Base-by-base conservation (phyloP, 2,329 filamentous ascomycete species). In the Colletotrichum brevisporum region DNA sequence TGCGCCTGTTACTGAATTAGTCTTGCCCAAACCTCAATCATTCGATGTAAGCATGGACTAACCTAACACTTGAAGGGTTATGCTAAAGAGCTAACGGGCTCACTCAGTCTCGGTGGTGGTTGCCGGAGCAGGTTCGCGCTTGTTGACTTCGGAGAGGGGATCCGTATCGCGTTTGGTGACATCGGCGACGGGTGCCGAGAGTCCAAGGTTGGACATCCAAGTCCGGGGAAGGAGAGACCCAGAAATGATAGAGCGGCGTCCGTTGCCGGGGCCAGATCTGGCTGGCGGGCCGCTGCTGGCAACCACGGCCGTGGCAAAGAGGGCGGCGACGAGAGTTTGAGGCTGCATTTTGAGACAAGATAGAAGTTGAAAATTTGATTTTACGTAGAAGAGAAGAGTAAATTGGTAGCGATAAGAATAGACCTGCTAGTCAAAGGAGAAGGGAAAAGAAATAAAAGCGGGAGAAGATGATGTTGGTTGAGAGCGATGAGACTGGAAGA, bases 251-350 rank as follows among this genome's bases (percentile, higher is more conserved):
- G 21, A 26, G 48, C 21, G n/a, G 2, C 48, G 48, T 51, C 48
- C 21, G 21, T 26, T 26, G 1, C 48, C 48, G 48, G 48, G 48
- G 10, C 48, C 48, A 18, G 48, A 51, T 5, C 48, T 21, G 12
- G 48, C 48, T 18, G 48, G 48, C 12, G 48, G 48, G 15, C 48
- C 48, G 21, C 48, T 51, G 48, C 48, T 15, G 48, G 48, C 48
- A 13, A 27, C 16, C 5, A 18, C 48, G 13, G 48, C 21, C 9
- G 48, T 18, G 48, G 48, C 48, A 18, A 51, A 51, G 21, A 51
- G 21, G 21, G 21, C 48, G 21, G 21, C 21, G 48, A 51, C 4
- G 21, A 51, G 48, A 12, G 21, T 26, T 12, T 26, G 48, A 18
- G 21, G 21, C 48, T 51, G 48, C 48, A 51, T 51, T 21, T 4